Percentiles rank a stretch among this genome's conserved stretches.
Conservation (phyloP, 768 basidiomycete genomes). For the Amanita fuliginea region DNA sequence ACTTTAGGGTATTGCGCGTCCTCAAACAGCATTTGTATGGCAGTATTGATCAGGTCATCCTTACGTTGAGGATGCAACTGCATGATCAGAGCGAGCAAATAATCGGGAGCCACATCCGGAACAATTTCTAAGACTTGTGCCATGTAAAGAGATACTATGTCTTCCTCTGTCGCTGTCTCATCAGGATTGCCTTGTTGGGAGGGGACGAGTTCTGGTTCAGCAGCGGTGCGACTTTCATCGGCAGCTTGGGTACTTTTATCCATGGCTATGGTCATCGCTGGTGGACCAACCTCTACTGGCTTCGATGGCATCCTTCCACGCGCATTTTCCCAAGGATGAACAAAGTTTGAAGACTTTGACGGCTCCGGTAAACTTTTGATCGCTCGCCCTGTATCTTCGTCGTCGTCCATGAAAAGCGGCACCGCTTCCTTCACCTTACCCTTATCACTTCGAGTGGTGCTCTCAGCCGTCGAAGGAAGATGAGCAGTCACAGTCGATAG, state of each 20-base stretch:
- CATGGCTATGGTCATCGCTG: neutral
- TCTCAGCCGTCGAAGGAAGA: neutral
- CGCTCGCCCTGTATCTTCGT: neutral
- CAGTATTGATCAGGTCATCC: constrained; percentile 35
- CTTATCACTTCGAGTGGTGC: neutral
- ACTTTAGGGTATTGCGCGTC: constrained; percentile 47
- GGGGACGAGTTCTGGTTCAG: neutral
- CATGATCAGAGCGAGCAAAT: constrained; percentile 38
- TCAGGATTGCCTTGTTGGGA: neutral
- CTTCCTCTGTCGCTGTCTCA: neutral
- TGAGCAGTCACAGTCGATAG: neutral
- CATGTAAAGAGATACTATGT: constrained; percentile 12
- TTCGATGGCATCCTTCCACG: neutral
- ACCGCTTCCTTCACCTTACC: neutral
- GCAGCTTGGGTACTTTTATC: neutral
- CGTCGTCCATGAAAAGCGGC: neutral
- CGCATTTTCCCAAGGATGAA: neutral
- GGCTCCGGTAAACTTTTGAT: neutral
- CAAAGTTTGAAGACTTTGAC: neutral
- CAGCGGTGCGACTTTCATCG: neutral
- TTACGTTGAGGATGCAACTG: constrained; percentile 25
- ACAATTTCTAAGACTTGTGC: constrained; percentile 55
- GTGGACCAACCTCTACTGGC: too few relatives aligned
- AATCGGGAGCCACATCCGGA: constrained; percentile 54
- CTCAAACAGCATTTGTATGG: constrained; percentile 56